Percentiles rank a stretch among this genome's conserved stretches.
Evolutionary conservation across 768 basidiomycete genomes (phyloP).

Genomic region (Lentinula aciculospora): DNA sequence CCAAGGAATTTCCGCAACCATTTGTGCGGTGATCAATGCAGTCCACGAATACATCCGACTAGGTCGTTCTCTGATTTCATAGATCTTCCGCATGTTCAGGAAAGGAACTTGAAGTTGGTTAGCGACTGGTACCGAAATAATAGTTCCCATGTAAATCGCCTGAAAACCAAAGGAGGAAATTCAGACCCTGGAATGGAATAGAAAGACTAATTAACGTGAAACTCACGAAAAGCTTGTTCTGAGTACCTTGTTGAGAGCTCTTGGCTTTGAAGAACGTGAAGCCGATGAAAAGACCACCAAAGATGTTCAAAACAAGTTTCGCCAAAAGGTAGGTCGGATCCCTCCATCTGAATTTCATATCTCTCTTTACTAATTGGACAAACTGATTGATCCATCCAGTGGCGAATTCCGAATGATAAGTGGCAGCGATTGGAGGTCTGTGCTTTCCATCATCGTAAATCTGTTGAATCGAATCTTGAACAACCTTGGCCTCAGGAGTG

Average conservation of each 20-base stretch:
- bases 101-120: conserved; percentile 63
- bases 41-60: conserved; percentile 65
- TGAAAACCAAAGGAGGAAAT: conserved; percentile 13
- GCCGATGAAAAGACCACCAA: conserved; percentile 25
- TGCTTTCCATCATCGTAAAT: conserved; percentile 46
- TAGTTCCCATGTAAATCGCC: conserved; percentile 53
- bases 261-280: conserved; percentile 61
- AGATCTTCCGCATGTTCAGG: conserved; percentile 52
- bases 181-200: background rate
- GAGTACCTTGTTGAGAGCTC: conserved; percentile 49
- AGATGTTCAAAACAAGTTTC: conserved; percentile 49
- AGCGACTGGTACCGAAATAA: conserved; percentile 32
- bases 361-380: conserved; percentile 36
- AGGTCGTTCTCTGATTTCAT: conserved; percentile 64
- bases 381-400: conserved; percentile 49
- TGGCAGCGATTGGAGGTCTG: conserved; percentile 28
- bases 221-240: conserved; percentile 62
- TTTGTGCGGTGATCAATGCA: conserved; percentile 47
- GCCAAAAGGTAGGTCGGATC: conserved; percentile 56
- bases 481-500: conserved; percentile 35
- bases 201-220: conserved; percentile 11
- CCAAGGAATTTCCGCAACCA: conserved; percentile 57
- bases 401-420: conserved; percentile 41
- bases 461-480: conserved; percentile 33
- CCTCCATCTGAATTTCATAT: conserved; percentile 44